phyloP scores from a whole-genome alignment of 257 asterid species.

The Nicotiana sylvestris region DNA sequence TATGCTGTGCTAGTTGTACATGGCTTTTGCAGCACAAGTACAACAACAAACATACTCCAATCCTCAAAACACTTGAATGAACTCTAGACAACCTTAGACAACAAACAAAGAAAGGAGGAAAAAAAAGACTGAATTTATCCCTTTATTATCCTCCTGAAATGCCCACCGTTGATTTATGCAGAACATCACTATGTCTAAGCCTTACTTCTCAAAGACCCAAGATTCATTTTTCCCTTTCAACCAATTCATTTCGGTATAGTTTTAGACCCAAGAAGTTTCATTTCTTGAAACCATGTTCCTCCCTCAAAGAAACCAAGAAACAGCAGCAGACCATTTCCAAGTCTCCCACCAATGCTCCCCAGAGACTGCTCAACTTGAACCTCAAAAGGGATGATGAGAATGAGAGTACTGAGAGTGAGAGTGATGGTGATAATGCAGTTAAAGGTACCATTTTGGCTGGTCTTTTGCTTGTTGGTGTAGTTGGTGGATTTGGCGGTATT shows the following conservation, averaged over 20 bases:
- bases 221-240: constrained; percentile 20
- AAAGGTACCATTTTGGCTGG: constrained; percentile 70
- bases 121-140: neutral
- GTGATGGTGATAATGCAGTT: constrained; percentile 44
- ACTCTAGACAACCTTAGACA: neutral
- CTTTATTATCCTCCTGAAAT: constrained; percentile 35
- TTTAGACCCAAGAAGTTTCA: constrained; percentile 58
- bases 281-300: constrained; percentile 74
- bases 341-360: constrained; percentile 54
- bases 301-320: constrained; percentile 76
- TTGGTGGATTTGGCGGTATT: constrained; percentile 79
- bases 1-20: neutral
- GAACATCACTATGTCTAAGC: constrained; percentile 45
- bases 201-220: constrained; percentile 32
- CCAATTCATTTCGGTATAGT: constrained; percentile 25
- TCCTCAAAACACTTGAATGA: neutral
- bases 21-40: neutral
- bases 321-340: constrained; percentile 44
- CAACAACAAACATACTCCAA: neutral
- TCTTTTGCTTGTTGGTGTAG: constrained; percentile 39
- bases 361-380: constrained; percentile 47
- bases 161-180: constrained; percentile 62
- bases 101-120: neutral
- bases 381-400: constrained; percentile 41
- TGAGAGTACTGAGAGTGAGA: constrained; percentile 22